Evolutionary conservation across 2,329 filamentous ascomycete species (phyloP), one percentile per base, ranked within the genome.

Genomic region (Albophoma yamanashiensis): DNA sequence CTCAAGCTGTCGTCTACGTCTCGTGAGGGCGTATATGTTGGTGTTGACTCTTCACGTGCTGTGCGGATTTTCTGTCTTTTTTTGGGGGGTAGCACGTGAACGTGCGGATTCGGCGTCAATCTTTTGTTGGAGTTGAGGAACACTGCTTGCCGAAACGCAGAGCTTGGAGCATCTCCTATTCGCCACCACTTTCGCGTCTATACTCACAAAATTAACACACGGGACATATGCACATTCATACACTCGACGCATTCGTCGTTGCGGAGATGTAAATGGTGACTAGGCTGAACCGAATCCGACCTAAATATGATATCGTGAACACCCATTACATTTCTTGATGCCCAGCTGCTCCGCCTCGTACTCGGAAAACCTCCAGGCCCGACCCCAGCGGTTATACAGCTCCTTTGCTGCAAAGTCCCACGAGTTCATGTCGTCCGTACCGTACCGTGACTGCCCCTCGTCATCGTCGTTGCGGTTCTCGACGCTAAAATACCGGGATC

Each of bases 401-500:
- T 66, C 45, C 20, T 59, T 59, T 2, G 64, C 62, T n/a, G 69
- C 70, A 64, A 75, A 75, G 55, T 75, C 73, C 20, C 20, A 3
- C 31, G 31, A 36, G 38, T 56, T 59, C 53, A 64, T 62, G 14
- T 63, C 55, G n/a, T 66, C 62, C 12, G 62, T 61, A 14, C 67
- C 65, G 9, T 66, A 64, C 39, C 64, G 66, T 20, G 67, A 66
- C 34, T 65, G 64, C 36, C 67, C 64, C 8, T 67, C 66, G 1
- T 67, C 64, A 31, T 67, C 64, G 12, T 64, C 67, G 2, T 69
- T 60, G 17, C 70, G 70, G 8, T 65, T 64, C 47, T 69, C 66
- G 34, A 71, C 67, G 62, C 67, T 71, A 55, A 75, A 76, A 66
- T 76, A 75, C 8, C 74, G 68, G 11, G 70, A 72, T 5, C 64